These are phyloP conservation scores for Sphenostylis stenocarpa DNA, from an alignment of 306 rosid genomes.

Conservation along the genomic window DNA sequence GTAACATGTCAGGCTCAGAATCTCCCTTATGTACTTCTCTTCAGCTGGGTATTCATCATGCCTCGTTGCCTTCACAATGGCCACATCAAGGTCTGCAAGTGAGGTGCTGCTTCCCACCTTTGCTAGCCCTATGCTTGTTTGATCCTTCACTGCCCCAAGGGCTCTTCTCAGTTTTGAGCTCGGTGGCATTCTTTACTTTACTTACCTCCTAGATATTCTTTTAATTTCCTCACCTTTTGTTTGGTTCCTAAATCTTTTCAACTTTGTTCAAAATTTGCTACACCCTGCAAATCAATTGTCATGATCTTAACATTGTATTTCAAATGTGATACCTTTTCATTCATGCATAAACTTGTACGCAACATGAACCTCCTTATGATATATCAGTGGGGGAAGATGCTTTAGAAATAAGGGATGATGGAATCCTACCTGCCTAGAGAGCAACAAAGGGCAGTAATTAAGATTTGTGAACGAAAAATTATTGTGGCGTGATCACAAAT, in stretches of 20 bases:
- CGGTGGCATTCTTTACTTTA: conserved; percentile 45
- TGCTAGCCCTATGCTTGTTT: conserved; percentile 89
- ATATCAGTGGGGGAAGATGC: neutral
- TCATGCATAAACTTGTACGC: neutral
- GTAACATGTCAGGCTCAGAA: conserved; percentile 85
- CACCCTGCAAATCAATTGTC: conserved; percentile 22
- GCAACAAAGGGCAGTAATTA: neutral
- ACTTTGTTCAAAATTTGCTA: conserved; percentile 18
- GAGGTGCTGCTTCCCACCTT: conserved; percentile 88
- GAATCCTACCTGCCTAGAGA: conserved; percentile 25
- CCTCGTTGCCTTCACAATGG: conserved; percentile 87
- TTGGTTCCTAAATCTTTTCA: neutral
- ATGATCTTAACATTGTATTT: neutral
- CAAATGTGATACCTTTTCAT: neutral
- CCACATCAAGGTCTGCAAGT: conserved; percentile 82
- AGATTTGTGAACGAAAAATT: neutral
- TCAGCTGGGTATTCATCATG: conserved; percentile 88
- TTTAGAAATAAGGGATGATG: neutral
- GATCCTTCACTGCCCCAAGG: conserved; percentile 90
- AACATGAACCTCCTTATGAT: neutral
- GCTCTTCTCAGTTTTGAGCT: conserved; percentile 72
- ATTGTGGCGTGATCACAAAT: neutral
- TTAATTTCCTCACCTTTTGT: neutral
- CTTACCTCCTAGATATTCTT: neutral
- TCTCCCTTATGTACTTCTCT: conserved; percentile 74